Base-by-base conservation (phyloP, 2,329 filamentous ascomycete species). In the Aureobasidium sp. region DNA sequence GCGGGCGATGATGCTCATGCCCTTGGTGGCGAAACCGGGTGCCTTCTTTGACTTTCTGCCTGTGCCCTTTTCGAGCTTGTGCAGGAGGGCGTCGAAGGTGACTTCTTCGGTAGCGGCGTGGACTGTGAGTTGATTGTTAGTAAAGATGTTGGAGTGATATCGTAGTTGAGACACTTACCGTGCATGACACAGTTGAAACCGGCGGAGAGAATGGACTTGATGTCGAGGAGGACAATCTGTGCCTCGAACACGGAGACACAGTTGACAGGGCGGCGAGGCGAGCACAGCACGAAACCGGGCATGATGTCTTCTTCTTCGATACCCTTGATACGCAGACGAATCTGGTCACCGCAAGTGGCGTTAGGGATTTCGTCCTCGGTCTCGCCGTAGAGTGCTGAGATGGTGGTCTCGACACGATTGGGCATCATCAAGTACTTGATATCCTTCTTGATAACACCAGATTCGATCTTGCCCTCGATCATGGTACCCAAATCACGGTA, bases 171-270 rank as follows among this genome's bases (percentile, higher is more conserved):
- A 8, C n/a, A 45, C 59, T 47, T 54, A 61, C 59, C 59, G 78
- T 99, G 94, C 67, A 99, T 81, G 44, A 99, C 95, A 72, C 94
- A 99, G 79, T 97, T 97, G 80, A 96, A 99, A 58, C 94, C 94
- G 25, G 93, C 91, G 9, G 89, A 90, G 42, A 99, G 82, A 71
- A 99, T 99, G 69, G 81, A 91, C 84, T 96, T 97, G 66, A 99
- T 81, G 67, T 99, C 94, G 57, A 99, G 81, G 66, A 99, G 91
- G 63, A 91, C 87, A 71, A 99, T 96, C 78, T 99, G 95, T 3
- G 94, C 95, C 77, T 99, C 95, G 69, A 99, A 99, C 53, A 87
- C 81, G 57, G 82, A 78, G 41, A 99, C 95, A 70, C 87, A 93
- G 79, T 99, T 91, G 27, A 97, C 94, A 36, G 94, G 84, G 67